Evolutionary conservation across 2,329 filamentous ascomycete species (phyloP), one percentile per base, ranked within the genome.

Genomic region (Fusarium devonianum): DNA sequence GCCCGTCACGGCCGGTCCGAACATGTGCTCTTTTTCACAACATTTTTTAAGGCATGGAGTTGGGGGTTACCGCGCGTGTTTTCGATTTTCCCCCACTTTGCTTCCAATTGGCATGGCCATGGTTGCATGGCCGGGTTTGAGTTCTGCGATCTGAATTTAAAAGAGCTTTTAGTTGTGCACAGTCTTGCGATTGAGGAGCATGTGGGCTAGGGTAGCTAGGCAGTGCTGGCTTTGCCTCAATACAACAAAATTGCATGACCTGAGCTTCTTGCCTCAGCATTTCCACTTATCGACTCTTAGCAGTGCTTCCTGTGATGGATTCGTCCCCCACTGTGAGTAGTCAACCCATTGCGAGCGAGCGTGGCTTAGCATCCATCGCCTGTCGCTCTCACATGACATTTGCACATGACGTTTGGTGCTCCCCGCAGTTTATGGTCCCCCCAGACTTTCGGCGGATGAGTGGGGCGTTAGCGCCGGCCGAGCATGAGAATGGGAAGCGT

Each of bases 341-440:
- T 38, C 18, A 44, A 57, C 30, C 41, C 25, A 30, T 30, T 29
- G 42, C 35, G 30, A 38, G 42, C 35, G 30, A 38, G 25, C 21
- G 55, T 58, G 54, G 55, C 55, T 58, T 32, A 55, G 54, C 35
- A 29, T 47, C 33, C 35, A 29, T 47, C 33, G 54, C 55, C 50
- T 41, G 16, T 17, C 29, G 28, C 41, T 53, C 56, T 64, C 61
- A 64, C 61, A 64, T 64, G 61, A 63, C 50, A 63, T 23, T 53
- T 42, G 46, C 61, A 56, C 61, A 63, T 63, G 61, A 58, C 42
- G 47, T 48, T 21, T 14, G 32, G 25, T 39, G n/a, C n/a, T n/a
- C 26, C 33, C 49, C 37, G 45, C 49, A 45, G 36, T 30, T 42
- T 42, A n/a, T 51, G 30, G 35, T 40, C 41, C 48, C 50, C 45